Evolutionary conservation across 1,284 basidiomycete genomes (phyloP).

Genomic region (Ceratobasidium sp.): DNA sequence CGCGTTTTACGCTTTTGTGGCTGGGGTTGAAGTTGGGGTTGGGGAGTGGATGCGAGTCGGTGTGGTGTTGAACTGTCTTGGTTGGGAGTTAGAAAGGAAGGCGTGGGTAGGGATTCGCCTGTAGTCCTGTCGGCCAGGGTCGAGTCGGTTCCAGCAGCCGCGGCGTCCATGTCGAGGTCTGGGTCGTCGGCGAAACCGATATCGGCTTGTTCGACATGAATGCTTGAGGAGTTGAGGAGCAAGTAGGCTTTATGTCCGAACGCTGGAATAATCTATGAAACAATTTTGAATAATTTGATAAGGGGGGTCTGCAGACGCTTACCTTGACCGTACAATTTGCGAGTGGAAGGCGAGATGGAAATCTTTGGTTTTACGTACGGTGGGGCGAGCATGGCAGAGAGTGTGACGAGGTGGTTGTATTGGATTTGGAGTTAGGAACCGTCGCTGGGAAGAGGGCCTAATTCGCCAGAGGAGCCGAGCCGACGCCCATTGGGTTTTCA

Average conservation of each 20-base stretch:
- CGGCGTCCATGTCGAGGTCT: constrained; percentile 58
- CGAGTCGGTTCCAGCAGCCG: constrained; percentile 53
- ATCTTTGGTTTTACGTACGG: constrained; percentile 70
- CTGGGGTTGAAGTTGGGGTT: constrained; percentile 52
- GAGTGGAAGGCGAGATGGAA: constrained; percentile 97
- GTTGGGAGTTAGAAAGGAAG: no score
- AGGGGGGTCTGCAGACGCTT: constrained; percentile 47
- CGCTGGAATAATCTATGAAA: constrained; percentile 80
- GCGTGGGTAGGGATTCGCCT: no score
- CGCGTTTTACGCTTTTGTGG: constrained; percentile 80
- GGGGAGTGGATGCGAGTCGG: no score
- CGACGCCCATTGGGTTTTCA: constrained; percentile 64
- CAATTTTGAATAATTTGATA: not conserved
- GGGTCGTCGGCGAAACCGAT: constrained; percentile 98
- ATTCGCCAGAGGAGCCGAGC: constrained; percentile 57
- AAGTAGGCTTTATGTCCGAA: constrained; percentile 97
- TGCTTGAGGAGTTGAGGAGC: constrained; percentile 95
- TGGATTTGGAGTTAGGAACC: no score
- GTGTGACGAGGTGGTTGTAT: constrained; percentile 81
- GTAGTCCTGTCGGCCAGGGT: constrained; percentile 9
- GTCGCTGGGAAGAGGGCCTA: constrained; percentile 47
- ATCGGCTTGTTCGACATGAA: constrained; percentile 99
- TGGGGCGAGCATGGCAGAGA: constrained; percentile 61
- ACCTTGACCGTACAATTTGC: constrained; percentile 94
- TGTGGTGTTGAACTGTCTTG: no score